Base-by-base conservation (phyloP, 495 filamentous ascomycete genomes). In the Hypoxylon crocopeplum region DNA sequence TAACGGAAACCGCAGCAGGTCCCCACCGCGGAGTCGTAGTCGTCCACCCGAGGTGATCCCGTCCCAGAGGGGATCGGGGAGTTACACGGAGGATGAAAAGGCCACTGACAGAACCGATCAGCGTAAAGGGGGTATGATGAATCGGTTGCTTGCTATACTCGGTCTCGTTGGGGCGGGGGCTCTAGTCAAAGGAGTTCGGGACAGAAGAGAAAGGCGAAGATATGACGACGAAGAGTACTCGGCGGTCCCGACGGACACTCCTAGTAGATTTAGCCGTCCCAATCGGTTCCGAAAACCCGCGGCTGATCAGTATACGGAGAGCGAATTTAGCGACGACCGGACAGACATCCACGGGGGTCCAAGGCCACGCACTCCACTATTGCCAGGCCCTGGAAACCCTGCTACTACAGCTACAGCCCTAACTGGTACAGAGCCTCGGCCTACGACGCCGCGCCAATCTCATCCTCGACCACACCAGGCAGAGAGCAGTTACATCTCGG, bases 101-200 rank as follows among this genome's bases (percentile, higher is more conserved):
- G 80, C 80, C 36, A 81, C 82, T 0, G 81, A 69, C 7, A 59
- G 58, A 19, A 56, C 59, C 16, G 59, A 69, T 17, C 62, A 40
- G 27, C 77, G 38, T 67, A 75, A 47, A 64, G 80, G 83, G 8
- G 84, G 86, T 10, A 82, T 87, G 72, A 82, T 85, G 62, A 83
- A 87, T 65, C 85, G 82, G 50, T 47, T 94, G 0, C 64, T 92
- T 7, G 86, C 84, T 49, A 81, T 85, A 20, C 87, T 84, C 11
- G 91, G 88, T 1, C 74, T 86, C 11, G 70, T 86, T 8, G 92
- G 88, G 19, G 88, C 81, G 32, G 84, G 82, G 15, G 80, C 83
- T 13, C 70, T 92, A 15, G 82, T 85, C 8, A 88, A 85, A 64
- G 86, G 76, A 32, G 79, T 86, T 51, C 82, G 86, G 61, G 84